Evolutionary conservation across 176 grass and related monocot genomes (phyloP).

Genomic region (Saccharum officinarum): DNA sequence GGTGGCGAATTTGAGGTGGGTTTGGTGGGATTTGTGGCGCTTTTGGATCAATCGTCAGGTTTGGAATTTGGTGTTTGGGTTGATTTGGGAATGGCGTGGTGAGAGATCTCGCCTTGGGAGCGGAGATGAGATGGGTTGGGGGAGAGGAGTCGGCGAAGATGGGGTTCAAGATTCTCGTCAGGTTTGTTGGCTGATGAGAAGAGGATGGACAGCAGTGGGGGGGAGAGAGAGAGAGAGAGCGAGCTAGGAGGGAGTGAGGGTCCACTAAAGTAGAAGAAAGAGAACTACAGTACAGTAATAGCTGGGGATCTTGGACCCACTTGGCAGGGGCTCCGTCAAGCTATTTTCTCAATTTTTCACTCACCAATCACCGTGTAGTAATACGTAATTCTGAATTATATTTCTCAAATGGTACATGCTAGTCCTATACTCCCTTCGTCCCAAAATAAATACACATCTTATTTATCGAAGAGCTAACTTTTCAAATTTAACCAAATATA

Average conservation of each 20-base stretch:
- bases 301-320: neutral
- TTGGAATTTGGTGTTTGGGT: neutral
- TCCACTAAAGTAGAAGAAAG: conserved; percentile 12
- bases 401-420: no score
- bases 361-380: no score
- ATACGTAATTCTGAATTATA: no score
- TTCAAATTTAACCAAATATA: no score
- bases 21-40: conserved; percentile 33
- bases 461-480: no score
- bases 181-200: conserved; percentile 21
- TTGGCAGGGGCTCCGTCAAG: neutral
- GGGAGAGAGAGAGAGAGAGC: neutral
- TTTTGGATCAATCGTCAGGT: conserved; percentile 28
- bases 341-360: neutral
- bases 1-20: conserved; percentile 10
- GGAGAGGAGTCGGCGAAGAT: conserved; percentile 5
- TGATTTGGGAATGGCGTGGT: conserved; percentile 40
- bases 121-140: conserved; percentile 7
- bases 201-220: neutral
- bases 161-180: conserved; percentile 38
- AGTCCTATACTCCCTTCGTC: no score
- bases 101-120: conserved; percentile 49
- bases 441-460: no score
- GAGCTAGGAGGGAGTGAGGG: conserved; percentile 9
- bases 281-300: neutral